Evolutionary conservation across 306 rosid genomes (phyloP).

Genomic region (Quercus aquifolioides): DNA sequence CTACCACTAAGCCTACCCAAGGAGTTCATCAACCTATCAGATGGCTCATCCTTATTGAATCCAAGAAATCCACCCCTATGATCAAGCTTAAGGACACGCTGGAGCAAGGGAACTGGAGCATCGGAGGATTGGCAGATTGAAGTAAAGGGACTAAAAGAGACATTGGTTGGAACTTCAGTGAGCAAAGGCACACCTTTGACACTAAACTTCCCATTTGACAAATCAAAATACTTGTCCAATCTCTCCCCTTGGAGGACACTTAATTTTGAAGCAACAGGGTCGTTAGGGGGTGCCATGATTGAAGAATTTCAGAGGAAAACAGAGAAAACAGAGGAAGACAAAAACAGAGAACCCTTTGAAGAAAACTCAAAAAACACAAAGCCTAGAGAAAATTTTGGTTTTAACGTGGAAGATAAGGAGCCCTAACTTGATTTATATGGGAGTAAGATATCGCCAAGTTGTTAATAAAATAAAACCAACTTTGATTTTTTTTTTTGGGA

Average conservation of each 20-base stretch:
- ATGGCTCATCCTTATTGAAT: conserved; percentile 40
- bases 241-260: conserved; percentile 6
- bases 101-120: conserved; percentile 53
- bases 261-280: conserved; percentile 18
- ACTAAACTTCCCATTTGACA: conserved; percentile 45
- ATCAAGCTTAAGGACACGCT: conserved; percentile 42
- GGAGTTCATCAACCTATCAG: conserved; percentile 57
- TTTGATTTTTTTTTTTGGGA: neutral
- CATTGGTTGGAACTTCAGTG: conserved; percentile 60
- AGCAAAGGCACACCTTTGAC: conserved; percentile 56
- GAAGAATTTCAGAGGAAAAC: conserved; percentile 10
- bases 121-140: conserved; percentile 38
- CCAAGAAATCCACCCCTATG: conserved; percentile 83
- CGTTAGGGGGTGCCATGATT: conserved; percentile 68
- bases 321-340: neutral
- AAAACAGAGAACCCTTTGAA: neutral
- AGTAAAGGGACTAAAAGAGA: conserved; percentile 56
- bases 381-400: neutral
- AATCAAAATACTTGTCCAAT: conserved; percentile 33
- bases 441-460: neutral
- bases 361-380: neutral
- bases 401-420: neutral
- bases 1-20: conserved; percentile 56
- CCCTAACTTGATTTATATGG: neutral
- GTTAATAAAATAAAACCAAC: neutral